Percentiles rank a stretch among this genome's conserved stretches.
Evolutionary conservation across 2,329 filamentous ascomycete genomes (phyloP).

Genomic region (Calonectria pseudoturangicola): DNA sequence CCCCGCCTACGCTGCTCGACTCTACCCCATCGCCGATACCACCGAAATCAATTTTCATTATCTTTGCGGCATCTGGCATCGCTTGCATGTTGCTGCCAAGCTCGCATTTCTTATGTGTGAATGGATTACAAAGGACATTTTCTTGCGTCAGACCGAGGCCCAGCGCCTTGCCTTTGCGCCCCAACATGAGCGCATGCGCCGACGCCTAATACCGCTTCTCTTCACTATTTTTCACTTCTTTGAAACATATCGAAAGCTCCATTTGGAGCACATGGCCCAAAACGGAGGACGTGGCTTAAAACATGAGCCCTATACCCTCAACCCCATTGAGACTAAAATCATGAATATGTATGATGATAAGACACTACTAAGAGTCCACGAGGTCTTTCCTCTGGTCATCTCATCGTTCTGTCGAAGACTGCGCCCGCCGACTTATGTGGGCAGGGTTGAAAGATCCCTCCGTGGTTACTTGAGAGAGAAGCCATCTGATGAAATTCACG

Average conservation of each 20-base stretch:
- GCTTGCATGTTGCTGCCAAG: slow-evolving; percentile 78
- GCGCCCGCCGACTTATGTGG: slow-evolving; percentile 78
- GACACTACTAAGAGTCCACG: slow-evolving; percentile 77
- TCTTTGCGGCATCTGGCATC: slow-evolving; percentile 79
- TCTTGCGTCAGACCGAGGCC: slow-evolving; percentile 73
- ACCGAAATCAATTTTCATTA: slow-evolving; percentile 74
- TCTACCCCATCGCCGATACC: slow-evolving; percentile 73
- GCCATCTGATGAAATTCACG: slow-evolving; percentile 77
- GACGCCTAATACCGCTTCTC: slow-evolving; percentile 76
- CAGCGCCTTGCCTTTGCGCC: slow-evolving; percentile 75
- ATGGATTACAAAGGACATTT: slow-evolving; percentile 80
- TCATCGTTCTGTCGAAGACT: slow-evolving; percentile 78
- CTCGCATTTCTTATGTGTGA: slow-evolving; percentile 77
- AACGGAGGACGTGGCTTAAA: slow-evolving; percentile 71
- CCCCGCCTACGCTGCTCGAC: slow-evolving; percentile 75
- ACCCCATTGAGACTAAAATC: slow-evolving; percentile 77
- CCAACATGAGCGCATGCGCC: slow-evolving; percentile 78
- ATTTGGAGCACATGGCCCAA: slow-evolving; percentile 73
- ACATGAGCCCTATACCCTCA: slow-evolving; percentile 73
- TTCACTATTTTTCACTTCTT: slow-evolving; percentile 82
- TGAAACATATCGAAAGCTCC: slow-evolving; percentile 76
- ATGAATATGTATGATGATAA: slow-evolving; percentile 80
- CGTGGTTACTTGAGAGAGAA: slow-evolving; percentile 79
- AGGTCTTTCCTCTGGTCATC: slow-evolving; percentile 78
- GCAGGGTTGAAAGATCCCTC: slow-evolving; percentile 76